These are phyloP conservation scores for Schizothecium vesticola DNA, from an alignment of 495 filamentous ascomycete genomes.

Conservation along the genomic window DNA sequence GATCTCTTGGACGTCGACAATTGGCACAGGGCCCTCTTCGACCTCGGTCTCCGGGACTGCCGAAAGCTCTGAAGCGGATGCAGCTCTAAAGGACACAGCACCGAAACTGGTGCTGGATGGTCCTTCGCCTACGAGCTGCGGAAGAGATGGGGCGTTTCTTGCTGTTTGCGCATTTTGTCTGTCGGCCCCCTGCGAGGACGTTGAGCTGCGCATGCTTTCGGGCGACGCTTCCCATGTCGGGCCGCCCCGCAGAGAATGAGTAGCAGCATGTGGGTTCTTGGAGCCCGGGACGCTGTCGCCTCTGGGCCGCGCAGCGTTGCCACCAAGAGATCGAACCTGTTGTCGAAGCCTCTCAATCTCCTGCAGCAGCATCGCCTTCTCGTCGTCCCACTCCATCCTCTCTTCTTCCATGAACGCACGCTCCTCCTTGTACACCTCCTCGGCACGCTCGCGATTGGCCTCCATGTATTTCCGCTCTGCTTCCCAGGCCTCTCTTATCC, in stretches of 20 bases:
- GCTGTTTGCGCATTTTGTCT: neutral
- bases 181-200: conserved; percentile 19
- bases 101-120: neutral
- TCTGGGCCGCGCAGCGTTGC: conserved; percentile 15
- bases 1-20: conserved; percentile 42
- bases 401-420: conserved; percentile 42
- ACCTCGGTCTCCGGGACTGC: conserved; percentile 15
- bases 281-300: conserved; percentile 14
- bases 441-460: conserved; percentile 39
- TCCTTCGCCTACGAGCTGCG: conserved; percentile 7
- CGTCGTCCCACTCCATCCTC: conserved; percentile 34
- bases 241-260: conserved; percentile 23
- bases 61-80: conserved; percentile 14
- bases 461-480: conserved; percentile 42
- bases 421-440: conserved; percentile 44
- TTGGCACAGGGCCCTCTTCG: conserved; percentile 22
- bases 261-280: conserved; percentile 9
- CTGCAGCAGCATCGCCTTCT: conserved; percentile 25
- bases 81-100: conserved; percentile 5
- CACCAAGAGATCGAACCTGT: conserved; percentile 23
- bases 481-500: conserved; percentile 40
- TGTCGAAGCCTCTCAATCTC: conserved; percentile 29
- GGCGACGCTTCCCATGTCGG: conserved; percentile 19
- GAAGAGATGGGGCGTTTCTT: conserved; percentile 9
- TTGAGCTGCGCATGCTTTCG: conserved; percentile 25